Base-by-base conservation (phyloP, 1,284 basidiomycete species). In the Kalmanozyma brasiliensis region DNA sequence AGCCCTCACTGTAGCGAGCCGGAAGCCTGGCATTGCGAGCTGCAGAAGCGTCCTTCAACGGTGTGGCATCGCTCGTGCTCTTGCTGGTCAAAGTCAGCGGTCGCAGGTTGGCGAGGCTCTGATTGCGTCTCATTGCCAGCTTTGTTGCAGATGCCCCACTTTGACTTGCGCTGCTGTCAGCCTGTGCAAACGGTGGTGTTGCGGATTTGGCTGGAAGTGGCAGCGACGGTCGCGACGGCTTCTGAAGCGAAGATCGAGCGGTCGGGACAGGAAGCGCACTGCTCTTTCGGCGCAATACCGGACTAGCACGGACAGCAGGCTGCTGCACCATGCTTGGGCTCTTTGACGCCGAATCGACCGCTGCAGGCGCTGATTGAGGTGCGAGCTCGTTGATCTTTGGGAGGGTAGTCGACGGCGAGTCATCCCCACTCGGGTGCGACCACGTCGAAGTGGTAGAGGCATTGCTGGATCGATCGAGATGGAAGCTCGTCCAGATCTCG, bases 401-500 rank as follows among this genome's bases (percentile, higher is more conserved):
- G 8, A 17, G 14, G 3, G 9, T 13, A n/a, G 17, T n/a, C 13
- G 36, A 14, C 8, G 30, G 44, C 22, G 26, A 35, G 20, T 20
- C 52, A 8, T 49, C 47, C 13, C 11, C 36, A 51, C 67, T 66
- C 22, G 38, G 41, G 26, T 42, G 47, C 2, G 67, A 71, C 47
- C 49, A 62, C 8, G 53, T 51, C 13, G 67, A 58, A 3, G 62
- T 62, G 7, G 62, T 61, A 22, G 67, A 71, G 16, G 46, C 49
- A 9, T 48, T 47, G 51, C 67, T 71, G 17, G 46, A 44, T 33
- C 67, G 57, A 32, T 71, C 67, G 14, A 35, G 52, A 17, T 61
- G 52, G 47, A 71, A 58, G 46, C 57, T 66, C 10, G 49, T 58
- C 67, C 67, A 71, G 33, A 65, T 57, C 23, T 65, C 62, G n/a